Conservation (phyloP, 352 stramenopile species). For the Peronospora belbahrii region DNA sequence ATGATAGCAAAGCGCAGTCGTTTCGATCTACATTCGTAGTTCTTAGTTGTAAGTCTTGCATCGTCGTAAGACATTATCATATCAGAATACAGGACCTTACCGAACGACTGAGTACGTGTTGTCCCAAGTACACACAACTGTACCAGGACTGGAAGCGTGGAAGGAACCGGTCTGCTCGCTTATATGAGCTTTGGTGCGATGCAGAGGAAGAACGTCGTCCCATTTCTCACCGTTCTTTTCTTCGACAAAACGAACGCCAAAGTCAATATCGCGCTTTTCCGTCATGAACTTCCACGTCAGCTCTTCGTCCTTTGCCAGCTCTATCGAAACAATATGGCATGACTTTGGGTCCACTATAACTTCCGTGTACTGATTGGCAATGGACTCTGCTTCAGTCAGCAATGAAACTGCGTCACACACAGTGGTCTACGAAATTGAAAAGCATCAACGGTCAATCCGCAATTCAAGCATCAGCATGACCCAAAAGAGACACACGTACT, state of each 20-base stretch:
- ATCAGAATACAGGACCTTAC: slow-evolving; percentile 19
- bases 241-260: slow-evolving; percentile 39
- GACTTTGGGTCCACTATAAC: slow-evolving; percentile 34
- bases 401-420: slow-evolving; percentile 29
- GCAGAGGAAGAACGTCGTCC: slow-evolving; percentile 28
- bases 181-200: slow-evolving; percentile 27
- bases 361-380: slow-evolving; percentile 18
- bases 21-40: slow-evolving; percentile 34
- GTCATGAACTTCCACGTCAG: slow-evolving; percentile 48
- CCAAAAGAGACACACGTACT: slow-evolving; percentile 7
- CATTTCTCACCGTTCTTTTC: slow-evolving; percentile 29
- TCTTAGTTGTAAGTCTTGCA: not conserved
- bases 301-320: slow-evolving; percentile 33
- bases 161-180: slow-evolving; percentile 37
- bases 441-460: not conserved
- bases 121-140: slow-evolving; percentile 51
- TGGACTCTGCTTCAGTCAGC: slow-evolving; percentile 19
- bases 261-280: slow-evolving; percentile 45
- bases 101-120: slow-evolving; percentile 52
- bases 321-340: slow-evolving; percentile 40
- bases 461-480: not conserved
- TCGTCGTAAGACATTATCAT: not conserved
- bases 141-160: slow-evolving; percentile 24
- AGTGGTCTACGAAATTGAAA: slow-evolving; percentile 4
- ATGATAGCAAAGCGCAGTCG: slow-evolving; percentile 31